Base-by-base conservation (phyloP, 1,284 basidiomycete genomes). In the Sporisorium scitamineum region DNA sequence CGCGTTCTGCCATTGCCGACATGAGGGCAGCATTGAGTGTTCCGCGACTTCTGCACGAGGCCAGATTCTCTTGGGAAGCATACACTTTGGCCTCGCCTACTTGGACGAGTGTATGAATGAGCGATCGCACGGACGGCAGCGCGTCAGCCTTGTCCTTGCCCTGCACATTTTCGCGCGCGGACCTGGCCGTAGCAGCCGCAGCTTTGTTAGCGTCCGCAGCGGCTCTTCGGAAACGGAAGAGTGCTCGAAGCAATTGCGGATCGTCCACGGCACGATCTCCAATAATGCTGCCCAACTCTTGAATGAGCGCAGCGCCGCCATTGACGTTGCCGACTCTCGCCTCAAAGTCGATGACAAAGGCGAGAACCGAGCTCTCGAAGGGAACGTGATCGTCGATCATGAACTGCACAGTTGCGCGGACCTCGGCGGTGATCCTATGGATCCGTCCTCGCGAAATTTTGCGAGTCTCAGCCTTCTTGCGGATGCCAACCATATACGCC, bases 1-100 rank as follows among this genome's bases (percentile, higher is more conserved):
- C 75, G 29, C 51, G 59, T 20, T 67, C 62, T 11, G 54, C 34
- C 56, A 77, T 44, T 5, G 54, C 62, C 1, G 75, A n/a, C 8
- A n/a, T 16, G 27, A 77, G 60, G 2, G 75, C 75, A 5, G 37
- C 51, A 31, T 77, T 73, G 63, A 77, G 63, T 11, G 47, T 61
- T 24, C 55, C 59, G 7, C 64, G 68, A 27, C 61, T 70, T 31
- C 68, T 37, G 20, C 53, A 54, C 7, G 55, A 14, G 11, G 63
- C 57, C 2, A 63, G 11, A 7, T 61, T 41, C 22, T 41, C 27
- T 29, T 42, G 22, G n/a, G 56, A 34, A 16, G 50, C 27, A 0
- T 10, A 1, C 3, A 52, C 44, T 9, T 67, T 51, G 52, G 55
- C 61, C 14, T 76, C 68, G 31, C 65, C 68, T 0, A 60, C 58